Percentiles rank a stretch among this genome's conserved stretches.
phyloP scores from a whole-genome alignment of 257 asterid genomes.

The Solanum chilense region DNA sequence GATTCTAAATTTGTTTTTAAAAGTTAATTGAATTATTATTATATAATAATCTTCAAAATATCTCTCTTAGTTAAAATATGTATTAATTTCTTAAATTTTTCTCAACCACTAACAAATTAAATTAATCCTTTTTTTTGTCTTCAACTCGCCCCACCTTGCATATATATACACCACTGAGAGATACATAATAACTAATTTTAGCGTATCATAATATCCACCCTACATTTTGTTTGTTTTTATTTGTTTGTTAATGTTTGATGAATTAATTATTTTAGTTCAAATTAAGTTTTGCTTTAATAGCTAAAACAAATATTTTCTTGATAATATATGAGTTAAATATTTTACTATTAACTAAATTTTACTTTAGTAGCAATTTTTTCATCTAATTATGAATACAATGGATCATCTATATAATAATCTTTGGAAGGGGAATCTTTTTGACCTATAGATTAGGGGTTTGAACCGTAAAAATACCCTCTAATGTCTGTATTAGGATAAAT shows the following conservation, averaged over 20 bases:
- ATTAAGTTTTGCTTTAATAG: not conserved
- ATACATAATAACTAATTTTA: no score
- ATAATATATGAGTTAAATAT: not conserved
- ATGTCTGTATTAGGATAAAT: not conserved
- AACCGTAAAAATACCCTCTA: rapidly evolving
- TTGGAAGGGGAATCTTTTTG: not conserved
- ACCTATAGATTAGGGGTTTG: no score
- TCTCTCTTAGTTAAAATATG: not conserved
- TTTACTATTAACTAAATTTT: not conserved
- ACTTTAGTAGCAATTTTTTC: not conserved
- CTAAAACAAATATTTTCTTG: not conserved
- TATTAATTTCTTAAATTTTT: not conserved
- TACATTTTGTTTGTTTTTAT: no score
- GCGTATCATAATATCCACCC: no score
- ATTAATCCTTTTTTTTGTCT: no score
- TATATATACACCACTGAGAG: not conserved
- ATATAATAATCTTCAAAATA: not conserved
- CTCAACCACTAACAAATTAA: not conserved
- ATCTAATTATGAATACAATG: not conserved
- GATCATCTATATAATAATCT: not conserved
- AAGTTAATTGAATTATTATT: no score
- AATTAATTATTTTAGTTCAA: not conserved
- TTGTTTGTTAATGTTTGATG: no score
- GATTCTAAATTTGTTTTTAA: no score
- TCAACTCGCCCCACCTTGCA: no score